Conservation (phyloP, 176 grass and related monocot genomes). For the Zea mays region Zm-B73-REFERENCE-NAM-5.0 NC_050097.1:240983501-240984000, state of each 20-base stretch:
- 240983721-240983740: neutral
- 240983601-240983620: slow-evolving; percentile 43
- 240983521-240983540: slow-evolving; percentile 40
- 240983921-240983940: neutral
- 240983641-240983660: slow-evolving; percentile 46
- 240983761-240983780: neutral
- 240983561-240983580: slow-evolving; percentile 29
- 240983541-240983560: slow-evolving; percentile 25
- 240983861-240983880: neutral
- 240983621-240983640: slow-evolving; percentile 74
- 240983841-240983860: slow-evolving; percentile 13
- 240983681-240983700: slow-evolving; percentile 21
- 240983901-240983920: neutral
- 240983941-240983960: too few species aligned
- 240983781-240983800: slow-evolving; percentile 20
- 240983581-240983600: slow-evolving; percentile 46
- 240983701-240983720: slow-evolving; percentile 33
- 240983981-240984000: too few species aligned
- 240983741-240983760: slow-evolving; percentile 19
- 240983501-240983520: neutral
- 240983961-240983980: too few species aligned
- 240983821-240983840: neutral
- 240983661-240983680: slow-evolving; percentile 27
- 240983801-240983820: slow-evolving; percentile 12
- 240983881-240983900: neutral